Evolutionary conservation across 352 stramenopile genomes (phyloP).

Genomic region (Pilasporangium apinafurcum): DNA sequence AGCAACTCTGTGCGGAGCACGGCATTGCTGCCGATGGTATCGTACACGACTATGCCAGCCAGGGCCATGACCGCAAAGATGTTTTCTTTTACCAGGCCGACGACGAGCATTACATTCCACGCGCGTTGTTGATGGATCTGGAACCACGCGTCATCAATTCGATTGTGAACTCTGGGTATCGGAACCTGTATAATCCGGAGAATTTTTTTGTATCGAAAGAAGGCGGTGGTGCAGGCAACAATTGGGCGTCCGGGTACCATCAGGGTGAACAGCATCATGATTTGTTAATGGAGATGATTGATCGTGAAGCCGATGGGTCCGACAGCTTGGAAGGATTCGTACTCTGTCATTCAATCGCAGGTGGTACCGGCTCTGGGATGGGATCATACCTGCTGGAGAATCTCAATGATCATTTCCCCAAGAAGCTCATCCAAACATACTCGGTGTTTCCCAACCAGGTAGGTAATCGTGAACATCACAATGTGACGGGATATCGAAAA

Average conservation of each 20-base stretch:
- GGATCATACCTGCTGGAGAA: constrained; percentile 98
- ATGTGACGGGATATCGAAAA: no score
- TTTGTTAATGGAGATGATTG: constrained; percentile 99
- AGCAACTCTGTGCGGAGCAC: constrained; percentile 98
- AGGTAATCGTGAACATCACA: no score
- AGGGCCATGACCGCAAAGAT: constrained; percentile 97
- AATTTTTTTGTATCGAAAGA: constrained; percentile 96
- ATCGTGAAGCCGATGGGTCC: constrained; percentile 94
- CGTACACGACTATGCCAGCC: constrained; percentile 90
- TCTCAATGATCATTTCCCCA: constrained; percentile 99
- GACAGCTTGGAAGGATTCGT: constrained; percentile 98
- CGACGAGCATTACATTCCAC: constrained; percentile 98
- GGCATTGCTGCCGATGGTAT: constrained; percentile 97
- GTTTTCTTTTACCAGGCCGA: constrained; percentile 99
- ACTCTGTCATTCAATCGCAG: constrained; percentile 98
- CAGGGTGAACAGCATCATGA: constrained; percentile 94
- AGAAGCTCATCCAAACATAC: constrained; percentile 99
- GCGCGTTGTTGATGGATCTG: constrained; percentile 97
- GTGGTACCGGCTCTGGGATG: constrained; percentile 98
- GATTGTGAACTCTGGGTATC: constrained; percentile 89
- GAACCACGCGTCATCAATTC: constrained; percentile 94
- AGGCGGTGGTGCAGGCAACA: constrained; percentile 89
- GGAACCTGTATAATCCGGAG: constrained; percentile 98
- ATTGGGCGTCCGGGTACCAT: constrained; percentile 90
- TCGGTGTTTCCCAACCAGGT: constrained; percentile 99